Conservation (phyloP, 164 flowering plant species). For the Stephania japonica region DNA sequence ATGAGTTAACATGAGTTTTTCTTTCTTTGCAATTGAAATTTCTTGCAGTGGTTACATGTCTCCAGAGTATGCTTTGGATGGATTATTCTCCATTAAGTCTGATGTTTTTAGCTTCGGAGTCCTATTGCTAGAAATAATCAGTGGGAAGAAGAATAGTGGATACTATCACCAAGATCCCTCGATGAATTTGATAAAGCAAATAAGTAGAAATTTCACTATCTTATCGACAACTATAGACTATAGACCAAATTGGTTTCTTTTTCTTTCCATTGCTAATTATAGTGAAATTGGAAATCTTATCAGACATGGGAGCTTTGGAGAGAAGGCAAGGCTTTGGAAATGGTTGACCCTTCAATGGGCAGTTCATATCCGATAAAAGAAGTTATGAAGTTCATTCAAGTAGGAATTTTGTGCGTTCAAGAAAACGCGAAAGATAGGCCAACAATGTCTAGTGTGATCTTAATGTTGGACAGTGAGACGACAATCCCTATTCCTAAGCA, state of each 20-base stretch:
- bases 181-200: constrained; percentile 51
- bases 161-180: constrained; percentile 34
- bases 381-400: constrained; percentile 5
- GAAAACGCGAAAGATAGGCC: constrained; percentile 11
- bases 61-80: constrained; percentile 70
- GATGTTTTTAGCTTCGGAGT: constrained; percentile 74
- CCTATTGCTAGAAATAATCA: constrained; percentile 51
- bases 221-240: background rate
- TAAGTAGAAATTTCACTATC: constrained; percentile 22
- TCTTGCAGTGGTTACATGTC: constrained; percentile 63
- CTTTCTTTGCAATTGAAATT: background rate
- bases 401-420: constrained; percentile 11
- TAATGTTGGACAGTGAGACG: constrained; percentile 2
- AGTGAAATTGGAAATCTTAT: background rate
- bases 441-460: constrained; percentile 1
- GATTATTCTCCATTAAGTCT: constrained; percentile 53
- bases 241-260: background rate
- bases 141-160: constrained; percentile 52
- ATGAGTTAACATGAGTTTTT: background rate
- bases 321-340: constrained; percentile 7
- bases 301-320: constrained; percentile 10
- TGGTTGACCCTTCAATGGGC: constrained; percentile 8
- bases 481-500: background rate
- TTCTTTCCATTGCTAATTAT: background rate
- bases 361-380: constrained; percentile 5